phyloP scores from a whole-genome alignment of 257 asterid species.

The Fraxinus cuspidata region DNA sequence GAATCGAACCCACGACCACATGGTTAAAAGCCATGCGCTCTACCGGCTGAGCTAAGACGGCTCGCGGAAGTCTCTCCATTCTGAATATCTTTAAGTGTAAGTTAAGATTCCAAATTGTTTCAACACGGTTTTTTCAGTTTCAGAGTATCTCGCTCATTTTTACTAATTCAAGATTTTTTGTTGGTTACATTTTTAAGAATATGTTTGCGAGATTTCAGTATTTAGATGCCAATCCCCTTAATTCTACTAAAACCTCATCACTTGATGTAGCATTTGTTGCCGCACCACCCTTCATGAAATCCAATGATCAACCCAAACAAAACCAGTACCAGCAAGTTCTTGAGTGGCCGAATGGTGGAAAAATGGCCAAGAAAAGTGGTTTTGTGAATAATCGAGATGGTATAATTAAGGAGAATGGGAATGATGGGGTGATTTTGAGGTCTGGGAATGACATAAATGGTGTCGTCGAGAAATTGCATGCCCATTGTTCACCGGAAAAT shows the following conservation, averaged over 20 bases:
- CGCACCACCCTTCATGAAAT: conserved; percentile 41
- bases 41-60: conserved; percentile 44
- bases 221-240: conserved; percentile 40
- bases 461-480: conserved; percentile 25
- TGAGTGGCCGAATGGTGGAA: conserved; percentile 17
- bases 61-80: neutral
- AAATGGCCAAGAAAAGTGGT: conserved; percentile 25
- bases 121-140: no score
- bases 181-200: neutral
- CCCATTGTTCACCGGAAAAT: conserved; percentile 17
- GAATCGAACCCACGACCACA: conserved; percentile 57
- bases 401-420: conserved; percentile 20
- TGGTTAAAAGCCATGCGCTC: conserved; percentile 51
- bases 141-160: neutral
- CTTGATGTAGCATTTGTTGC: conserved; percentile 43
- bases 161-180: neutral
- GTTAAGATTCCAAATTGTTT: no score
- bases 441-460: conserved; percentile 27
- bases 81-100: no score
- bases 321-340: conserved; percentile 36
- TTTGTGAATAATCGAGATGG: conserved; percentile 28
- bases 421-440: conserved; percentile 25
- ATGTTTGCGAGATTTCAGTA: conserved; percentile 64
- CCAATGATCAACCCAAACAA: conserved; percentile 31
- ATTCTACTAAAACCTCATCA: conserved; percentile 31